phyloP scores from a whole-genome alignment of 2,329 filamentous ascomycete species.

The Phialophora macrospora region DNA sequence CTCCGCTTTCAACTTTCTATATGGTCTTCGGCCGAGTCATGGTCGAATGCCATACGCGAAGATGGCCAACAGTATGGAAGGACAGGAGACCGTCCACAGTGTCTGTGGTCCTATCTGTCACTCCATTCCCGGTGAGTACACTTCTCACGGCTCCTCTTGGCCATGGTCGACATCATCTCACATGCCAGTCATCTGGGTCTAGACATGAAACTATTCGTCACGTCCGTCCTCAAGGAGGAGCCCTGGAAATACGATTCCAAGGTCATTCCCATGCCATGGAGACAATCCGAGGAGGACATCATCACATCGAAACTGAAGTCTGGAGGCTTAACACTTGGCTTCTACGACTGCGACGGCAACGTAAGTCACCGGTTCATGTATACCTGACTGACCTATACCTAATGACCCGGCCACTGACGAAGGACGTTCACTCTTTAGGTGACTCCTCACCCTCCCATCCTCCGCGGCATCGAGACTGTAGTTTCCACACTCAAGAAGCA shows the following conservation, averaged over 20 bases:
- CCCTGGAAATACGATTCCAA: slow-evolving; percentile 61
- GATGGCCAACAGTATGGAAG: slow-evolving; percentile 7
- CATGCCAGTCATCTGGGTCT: no score
- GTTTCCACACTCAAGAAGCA: no score
- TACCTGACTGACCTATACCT: no score
- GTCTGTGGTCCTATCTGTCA: slow-evolving; percentile 60
- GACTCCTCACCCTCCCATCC: no score
- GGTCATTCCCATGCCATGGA: slow-evolving; percentile 60
- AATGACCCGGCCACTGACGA: no score
- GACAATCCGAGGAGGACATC: slow-evolving; percentile 45
- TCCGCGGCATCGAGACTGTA: no score
- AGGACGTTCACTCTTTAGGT: no score
- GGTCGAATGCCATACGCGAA: slow-evolving; percentile 5
- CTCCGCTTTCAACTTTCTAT: slow-evolving; percentile 47
- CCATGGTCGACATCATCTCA: no score
- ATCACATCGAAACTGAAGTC: background rate
- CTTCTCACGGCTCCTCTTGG: no score
- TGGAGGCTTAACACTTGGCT: slow-evolving; percentile 56
- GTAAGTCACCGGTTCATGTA: background rate
- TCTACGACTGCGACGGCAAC: slow-evolving; percentile 64
- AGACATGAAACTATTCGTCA: slow-evolving; percentile 42
- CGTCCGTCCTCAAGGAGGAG: slow-evolving; percentile 43
- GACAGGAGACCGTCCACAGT: slow-evolving; percentile 50
- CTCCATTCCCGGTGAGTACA: slow-evolving; percentile 50
- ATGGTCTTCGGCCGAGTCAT: slow-evolving; percentile 46